Evolutionary conservation across 306 rosid genomes (phyloP), one percentile per base, ranked within the genome.

Genomic region (Trifolium subterraneum): DNA sequence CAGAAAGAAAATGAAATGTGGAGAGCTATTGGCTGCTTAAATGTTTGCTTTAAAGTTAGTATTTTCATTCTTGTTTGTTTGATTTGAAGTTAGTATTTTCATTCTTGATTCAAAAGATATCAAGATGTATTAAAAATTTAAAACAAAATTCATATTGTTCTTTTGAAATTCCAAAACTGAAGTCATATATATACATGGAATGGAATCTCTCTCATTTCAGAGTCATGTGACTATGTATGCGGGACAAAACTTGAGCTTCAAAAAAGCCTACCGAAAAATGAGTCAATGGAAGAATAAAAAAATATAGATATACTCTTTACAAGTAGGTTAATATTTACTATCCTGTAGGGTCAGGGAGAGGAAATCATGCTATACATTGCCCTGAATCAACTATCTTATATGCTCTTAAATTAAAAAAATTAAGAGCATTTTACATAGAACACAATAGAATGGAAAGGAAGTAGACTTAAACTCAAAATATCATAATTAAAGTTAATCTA

Each of bases 211-310:
- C 33, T 9, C n/a, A 60, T 19, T 59, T 36, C 75, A 68, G 12
- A 44, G 15, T 36, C 39, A 55, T 10, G 31, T 20, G 61, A 55
- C 47, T 10, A 10, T 10, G 29, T 20, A 54, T 20, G 15, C 6
- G 19, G 61, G 31, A 54, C 31, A 20, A 20, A 54, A 3, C 15
- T 54, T 54, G 29, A 56, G 27, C 18, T 41, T 67, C 5, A 41
- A 33, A 60, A 60, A 27, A 60, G 27, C 69, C 41, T 18, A 10
- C 41, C 9, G 15, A 66, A 75, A 36, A 75, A 52, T 39, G 66
- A 62, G 65, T 50, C 14, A 54, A 54, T 6, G 35, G 65, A 61
- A 60, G 62, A 58, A 41, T 44, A 16, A 27, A 67, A 33, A 58
- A 68, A 42, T 76, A 38, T 31, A 27, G 16, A 76, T 55, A 31